These are phyloP conservation scores for Emmonsia crescens DNA, from an alignment of 2,329 filamentous ascomycete species.

Conservation along the genomic window DNA sequence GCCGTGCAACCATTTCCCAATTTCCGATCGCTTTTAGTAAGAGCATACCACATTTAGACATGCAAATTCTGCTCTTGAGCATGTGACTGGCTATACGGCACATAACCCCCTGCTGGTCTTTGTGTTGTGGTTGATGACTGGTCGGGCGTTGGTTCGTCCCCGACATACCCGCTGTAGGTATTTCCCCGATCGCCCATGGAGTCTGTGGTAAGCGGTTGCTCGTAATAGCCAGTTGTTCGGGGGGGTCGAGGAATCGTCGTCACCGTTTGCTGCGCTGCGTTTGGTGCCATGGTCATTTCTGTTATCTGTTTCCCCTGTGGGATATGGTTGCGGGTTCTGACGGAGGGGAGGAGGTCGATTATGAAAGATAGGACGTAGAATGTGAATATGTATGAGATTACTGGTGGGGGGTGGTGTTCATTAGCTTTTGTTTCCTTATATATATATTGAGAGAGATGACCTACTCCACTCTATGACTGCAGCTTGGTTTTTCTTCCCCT, in stretches of 20 bases:
- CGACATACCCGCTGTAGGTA: conserved; percentile 12
- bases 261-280: not conserved
- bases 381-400: conserved; percentile 72
- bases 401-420: conserved; percentile 10
- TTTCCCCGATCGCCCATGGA: conserved; percentile 25
- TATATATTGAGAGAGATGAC: conserved; percentile 7
- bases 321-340: conserved; percentile 46
- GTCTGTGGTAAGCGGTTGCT: conserved; percentile 30
- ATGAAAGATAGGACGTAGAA: conserved; percentile 81
- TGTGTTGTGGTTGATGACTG: not conserved
- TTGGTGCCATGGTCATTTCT: conserved; percentile 15
- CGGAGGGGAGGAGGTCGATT: conserved; percentile 74
- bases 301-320: conserved; percentile 30
- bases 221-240: conserved; percentile 16
- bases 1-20: not conserved
- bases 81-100: not conserved
- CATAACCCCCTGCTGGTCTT: not conserved
- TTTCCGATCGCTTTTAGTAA: not conserved
- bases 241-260: not conserved
- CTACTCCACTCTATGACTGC: conserved; percentile 65
- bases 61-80: not conserved
- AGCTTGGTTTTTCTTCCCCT: conserved; percentile 50
- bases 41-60: not conserved
- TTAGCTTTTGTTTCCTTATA: not conserved
- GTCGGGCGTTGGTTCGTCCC: not conserved